phyloP scores from a whole-genome alignment of 768 basidiomycete species.

The Phanerochaete carnosa region DNA sequence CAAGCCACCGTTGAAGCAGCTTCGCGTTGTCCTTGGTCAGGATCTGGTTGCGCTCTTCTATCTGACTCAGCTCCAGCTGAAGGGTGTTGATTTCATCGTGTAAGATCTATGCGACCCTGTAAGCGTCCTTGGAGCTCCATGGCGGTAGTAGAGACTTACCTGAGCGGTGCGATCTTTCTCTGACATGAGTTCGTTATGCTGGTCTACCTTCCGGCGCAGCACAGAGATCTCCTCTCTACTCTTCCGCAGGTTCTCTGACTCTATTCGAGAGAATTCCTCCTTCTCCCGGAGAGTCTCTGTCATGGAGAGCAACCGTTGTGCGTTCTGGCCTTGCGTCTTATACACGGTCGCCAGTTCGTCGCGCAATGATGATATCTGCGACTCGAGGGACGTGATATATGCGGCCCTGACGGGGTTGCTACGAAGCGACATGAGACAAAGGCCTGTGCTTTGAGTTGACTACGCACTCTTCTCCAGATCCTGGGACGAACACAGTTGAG shows the following conservation, averaged over 20 bases:
- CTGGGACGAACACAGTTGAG: conserved; percentile 59
- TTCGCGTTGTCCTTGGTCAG: conserved; percentile 92
- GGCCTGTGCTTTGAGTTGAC: background rate
- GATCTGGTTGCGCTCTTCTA: conserved; percentile 83
- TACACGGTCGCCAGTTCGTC: conserved; percentile 93
- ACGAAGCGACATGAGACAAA: background rate
- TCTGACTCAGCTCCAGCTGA: conserved; percentile 86
- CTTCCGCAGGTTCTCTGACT: conserved; percentile 77
- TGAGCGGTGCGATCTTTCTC: conserved; percentile 90
- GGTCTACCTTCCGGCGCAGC: conserved; percentile 73
- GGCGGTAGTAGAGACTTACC: conserved; percentile 36
- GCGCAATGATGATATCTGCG: conserved; percentile 87
- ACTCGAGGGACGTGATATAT: conserved; percentile 88
- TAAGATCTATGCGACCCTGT: conserved; percentile 55
- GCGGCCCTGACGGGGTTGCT: conserved; percentile 86
- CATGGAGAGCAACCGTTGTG: conserved; percentile 88
- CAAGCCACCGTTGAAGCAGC: conserved; percentile 94
- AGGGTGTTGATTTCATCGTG: conserved; percentile 94
- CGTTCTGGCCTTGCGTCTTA: conserved; percentile 94
- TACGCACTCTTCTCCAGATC: conserved; percentile 70
- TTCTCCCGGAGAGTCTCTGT: conserved; percentile 93
- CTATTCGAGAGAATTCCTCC: conserved; percentile 81
- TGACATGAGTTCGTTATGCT: conserved; percentile 80
- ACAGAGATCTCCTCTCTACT: conserved; percentile 70
- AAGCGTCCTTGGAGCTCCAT: background rate